Evolutionary conservation across 108 stramenopile species (phyloP), one percentile per base, ranked within the genome.

Genomic region (Conticribra guillardii): DNA sequence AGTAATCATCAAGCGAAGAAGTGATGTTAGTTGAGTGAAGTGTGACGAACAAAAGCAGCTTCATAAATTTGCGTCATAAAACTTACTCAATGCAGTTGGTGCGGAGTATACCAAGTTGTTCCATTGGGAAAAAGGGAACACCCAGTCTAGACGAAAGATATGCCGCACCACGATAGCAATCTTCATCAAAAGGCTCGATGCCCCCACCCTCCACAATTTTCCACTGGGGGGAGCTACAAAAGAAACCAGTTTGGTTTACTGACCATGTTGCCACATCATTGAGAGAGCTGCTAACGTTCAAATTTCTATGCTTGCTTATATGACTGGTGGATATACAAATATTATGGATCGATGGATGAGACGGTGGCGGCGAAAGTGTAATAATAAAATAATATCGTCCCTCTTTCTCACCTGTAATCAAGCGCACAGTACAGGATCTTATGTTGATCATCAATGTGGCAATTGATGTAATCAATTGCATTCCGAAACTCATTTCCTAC

Each of bases 41-140:
- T n/a, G n/a, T n/a, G n/a, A n/a, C n/a, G n/a, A n/a, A n/a, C n/a
- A n/a, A n/a, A n/a, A n/a, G n/a, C n/a, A n/a, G n/a, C n/a, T n/a
- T n/a, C n/a, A n/a, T n/a, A n/a, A n/a, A n/a, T n/a, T n/a, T n/a
- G n/a, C n/a, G n/a, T n/a, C n/a, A n/a, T n/a, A 14, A 21, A 54
- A 95, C 88, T 84, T 69, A 88, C 87, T 99, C 99, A 61, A 99
- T 97, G 72, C 99, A 99, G 75, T 99, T 99, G 0, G 97, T 98
- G 56, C 99, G 82, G 18, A 98, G 76, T 45, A 99, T 95, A 17
- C 99, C 99, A 15, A 81, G 79, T 69, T 99, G 98, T 74, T 96
- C 95, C 95, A 96, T 89, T 16, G 95, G 88, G 66, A 93, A 92
- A n/a, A 89, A 84, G 18, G 89, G 88, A 27, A 91, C 75, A 19